Percentiles rank a stretch among this genome's conserved stretches.
Evolutionary conservation across 495 filamentous ascomycete species (phyloP).

Genomic region (Daldinia vernicosa): DNA sequence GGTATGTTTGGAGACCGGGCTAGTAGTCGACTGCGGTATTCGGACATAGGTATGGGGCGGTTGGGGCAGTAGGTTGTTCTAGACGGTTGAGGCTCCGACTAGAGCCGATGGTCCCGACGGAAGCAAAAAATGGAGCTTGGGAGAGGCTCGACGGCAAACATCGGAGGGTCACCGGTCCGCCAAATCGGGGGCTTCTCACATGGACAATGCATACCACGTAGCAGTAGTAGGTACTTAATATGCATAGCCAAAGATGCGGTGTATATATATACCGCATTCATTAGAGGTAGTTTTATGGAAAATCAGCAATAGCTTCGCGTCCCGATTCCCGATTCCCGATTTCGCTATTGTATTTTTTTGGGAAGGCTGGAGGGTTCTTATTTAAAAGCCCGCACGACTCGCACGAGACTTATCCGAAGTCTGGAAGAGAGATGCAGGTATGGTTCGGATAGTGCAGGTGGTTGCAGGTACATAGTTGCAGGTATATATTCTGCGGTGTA

Average conservation of each 20-base stretch:
- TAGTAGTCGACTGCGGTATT: constrained; percentile 23
- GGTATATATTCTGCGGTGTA: constrained; percentile 10
- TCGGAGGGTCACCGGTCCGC: constrained; percentile 31
- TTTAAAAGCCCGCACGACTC: neutral
- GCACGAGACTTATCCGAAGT: neutral
- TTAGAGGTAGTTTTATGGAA: constrained; percentile 18
- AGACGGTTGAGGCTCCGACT: constrained; percentile 37
- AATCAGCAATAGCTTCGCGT: constrained; percentile 16
- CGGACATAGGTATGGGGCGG: constrained; percentile 32
- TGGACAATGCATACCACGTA: constrained; percentile 4
- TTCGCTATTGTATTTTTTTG: neutral
- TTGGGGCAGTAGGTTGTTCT: constrained; percentile 19
- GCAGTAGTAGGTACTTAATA: constrained; percentile 22
- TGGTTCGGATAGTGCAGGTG: neutral
- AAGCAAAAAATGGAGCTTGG: constrained; percentile 32
- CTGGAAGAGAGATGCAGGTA: neutral
- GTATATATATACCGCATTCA: constrained; percentile 12
- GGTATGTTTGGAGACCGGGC: neutral
- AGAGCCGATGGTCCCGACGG: constrained; percentile 26
- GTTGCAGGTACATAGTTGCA: neutral
- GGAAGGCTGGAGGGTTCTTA: neutral
- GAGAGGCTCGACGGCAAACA: constrained; percentile 20
- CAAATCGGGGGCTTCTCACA: constrained; percentile 3
- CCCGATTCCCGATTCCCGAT: neutral
- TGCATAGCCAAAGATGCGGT: constrained; percentile 21